Conservation (phyloP, 2,329 filamentous ascomycete species). For the Fusarium proliferatum region DNA sequence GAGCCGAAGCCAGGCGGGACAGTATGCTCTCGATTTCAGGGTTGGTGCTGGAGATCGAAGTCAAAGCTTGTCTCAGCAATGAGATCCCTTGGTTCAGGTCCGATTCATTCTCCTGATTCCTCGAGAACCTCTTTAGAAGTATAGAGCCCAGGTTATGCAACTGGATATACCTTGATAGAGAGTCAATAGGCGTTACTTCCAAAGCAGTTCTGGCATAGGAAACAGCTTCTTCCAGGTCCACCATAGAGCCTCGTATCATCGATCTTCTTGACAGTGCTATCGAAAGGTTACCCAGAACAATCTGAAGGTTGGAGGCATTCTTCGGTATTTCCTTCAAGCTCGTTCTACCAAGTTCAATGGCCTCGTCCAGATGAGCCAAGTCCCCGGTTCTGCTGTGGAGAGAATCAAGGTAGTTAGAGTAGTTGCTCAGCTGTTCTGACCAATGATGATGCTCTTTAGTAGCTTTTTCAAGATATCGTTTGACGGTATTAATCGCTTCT, state of each 20-base stretch:
- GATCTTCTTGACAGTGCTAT: not conserved
- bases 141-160: not conserved
- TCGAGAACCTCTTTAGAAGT: rapidly evolving
- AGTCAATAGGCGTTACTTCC: rapidly evolving
- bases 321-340: not conserved
- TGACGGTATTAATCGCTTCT: not conserved
- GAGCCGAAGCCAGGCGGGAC: not conserved
- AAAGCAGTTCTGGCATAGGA: not conserved
- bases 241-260: not conserved
- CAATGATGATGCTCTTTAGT: not conserved
- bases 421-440: not conserved
- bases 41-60: not conserved
- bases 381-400: not conserved
- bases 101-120: not conserved
- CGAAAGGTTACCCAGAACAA: not conserved
- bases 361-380: not conserved
- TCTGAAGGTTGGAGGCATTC: not conserved
- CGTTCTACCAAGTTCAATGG: not conserved
- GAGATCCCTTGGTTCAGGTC: not conserved
- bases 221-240: not conserved
- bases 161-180: not conserved
- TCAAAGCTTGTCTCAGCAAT: not conserved
- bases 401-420: not conserved
- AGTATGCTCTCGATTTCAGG: not conserved
- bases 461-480: not conserved